Evolutionary conservation across 108 stramenopile species (phyloP), one percentile per base, ranked within the genome.

Genomic region (Ochromonas danica): DNA sequence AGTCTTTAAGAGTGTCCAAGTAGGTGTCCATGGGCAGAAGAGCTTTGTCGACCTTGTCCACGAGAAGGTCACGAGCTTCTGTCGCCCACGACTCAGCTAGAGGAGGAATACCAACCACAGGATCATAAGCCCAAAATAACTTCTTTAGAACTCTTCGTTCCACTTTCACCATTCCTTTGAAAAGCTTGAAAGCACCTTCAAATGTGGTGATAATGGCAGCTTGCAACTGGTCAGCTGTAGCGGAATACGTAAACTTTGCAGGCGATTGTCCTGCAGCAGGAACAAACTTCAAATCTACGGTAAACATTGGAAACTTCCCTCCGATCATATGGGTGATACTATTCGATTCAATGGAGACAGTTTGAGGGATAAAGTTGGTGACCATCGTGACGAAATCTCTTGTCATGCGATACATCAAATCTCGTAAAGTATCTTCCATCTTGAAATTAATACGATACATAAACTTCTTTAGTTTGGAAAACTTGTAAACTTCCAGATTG

Each of bases 51-150:
- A 81, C 78, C 35, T 30, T 38, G 25, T 79, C 28, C 39, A 2
- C 40, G 1, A 67, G 6, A 1, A 40, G 1, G 1, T 65, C 35
- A 38, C 81, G 40, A 0, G 77, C 17, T 1, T 81, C 41, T 39
- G 35, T 38, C 35, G 81, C 85, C 81, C 81, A 84, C 25, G 6
- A 42, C 80, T 84, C 85, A 1, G 41, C 62, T 36, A 30, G 14
- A 78, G 83, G 81, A 17, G 83, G 82, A 25, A 78, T 40, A 1
- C 80, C 30, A 43, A 85, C 78, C 39, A 85, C 81, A 14, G 85
- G 85, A 45, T 85, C 85, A 42, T 85, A 83, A 27, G 81, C 79
- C 85, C 85, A 85, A 81, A 85, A 85, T 0, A 85, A 39, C 43
- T 82, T 81, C 27, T 81, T 62, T 82, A 85, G 83, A 40, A 85